These are phyloP conservation scores for Colletotrichum lupini DNA, from an alignment of 2,329 filamentous ascomycete species.

Conservation along the genomic window DNA sequence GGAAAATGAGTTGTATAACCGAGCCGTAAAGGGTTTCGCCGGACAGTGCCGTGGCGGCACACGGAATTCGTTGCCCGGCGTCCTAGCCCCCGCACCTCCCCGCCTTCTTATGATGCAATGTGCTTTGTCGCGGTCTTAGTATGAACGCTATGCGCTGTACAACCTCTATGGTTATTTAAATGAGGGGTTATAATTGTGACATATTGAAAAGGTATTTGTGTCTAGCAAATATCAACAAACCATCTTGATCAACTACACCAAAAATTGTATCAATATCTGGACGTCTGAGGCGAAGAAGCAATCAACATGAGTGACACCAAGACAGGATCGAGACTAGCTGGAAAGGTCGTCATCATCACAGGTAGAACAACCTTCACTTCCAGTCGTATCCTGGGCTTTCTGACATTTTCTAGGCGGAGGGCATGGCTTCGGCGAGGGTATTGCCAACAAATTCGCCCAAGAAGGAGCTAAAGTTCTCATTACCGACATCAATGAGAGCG, in stretches of 20 bases:
- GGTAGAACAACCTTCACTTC: not conserved
- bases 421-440: slow-evolving; percentile 70
- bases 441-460: slow-evolving; percentile 66
- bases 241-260: not conserved
- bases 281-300: not conserved
- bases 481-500: slow-evolving; percentile 67
- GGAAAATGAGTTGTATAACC: not conserved
- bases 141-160: not conserved
- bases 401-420: slow-evolving; percentile 16
- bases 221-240: too few species aligned
- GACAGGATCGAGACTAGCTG: slow-evolving; percentile 14
- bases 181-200: not conserved
- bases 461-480: slow-evolving; percentile 72
- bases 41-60: not conserved
- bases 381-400: not conserved
- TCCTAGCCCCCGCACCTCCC: slow-evolving; percentile 26
- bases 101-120: slow-evolving; percentile 32
- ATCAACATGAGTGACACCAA: not conserved
- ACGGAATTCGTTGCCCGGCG: slow-evolving; percentile 31
- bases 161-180: not conserved
- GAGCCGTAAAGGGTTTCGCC: not conserved
- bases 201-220: not conserved
- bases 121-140: not conserved
- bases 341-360: slow-evolving; percentile 23
- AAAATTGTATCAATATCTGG: not conserved